Evolutionary conservation across 2,329 filamentous ascomycete species (phyloP).

Genomic region (Ophiostoma sp.): DNA sequence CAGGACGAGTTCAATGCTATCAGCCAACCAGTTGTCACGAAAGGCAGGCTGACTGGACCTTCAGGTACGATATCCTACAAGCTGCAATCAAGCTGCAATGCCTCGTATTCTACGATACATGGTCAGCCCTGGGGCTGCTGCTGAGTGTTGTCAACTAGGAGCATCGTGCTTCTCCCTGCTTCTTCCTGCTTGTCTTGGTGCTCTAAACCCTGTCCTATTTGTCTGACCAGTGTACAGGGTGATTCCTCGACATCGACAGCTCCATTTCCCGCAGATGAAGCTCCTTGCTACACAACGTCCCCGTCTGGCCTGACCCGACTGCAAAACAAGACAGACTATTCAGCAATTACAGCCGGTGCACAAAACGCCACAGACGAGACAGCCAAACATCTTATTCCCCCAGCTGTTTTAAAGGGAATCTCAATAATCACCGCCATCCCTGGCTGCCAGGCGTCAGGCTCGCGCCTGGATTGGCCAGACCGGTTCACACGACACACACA

Average conservation of each 20-base stretch:
- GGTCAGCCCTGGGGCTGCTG: not conserved
- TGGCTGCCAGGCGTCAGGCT: not conserved
- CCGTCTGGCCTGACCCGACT: not conserved
- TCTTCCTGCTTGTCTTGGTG: not conserved
- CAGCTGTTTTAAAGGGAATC: not conserved
- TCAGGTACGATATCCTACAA: not conserved
- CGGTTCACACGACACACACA: not conserved
- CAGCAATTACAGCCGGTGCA: not conserved
- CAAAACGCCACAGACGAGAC: not conserved
- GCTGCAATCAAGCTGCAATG: not conserved
- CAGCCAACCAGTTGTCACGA: not conserved
- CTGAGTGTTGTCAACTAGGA: not conserved
- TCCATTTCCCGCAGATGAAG: not conserved
- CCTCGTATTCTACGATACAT: not conserved
- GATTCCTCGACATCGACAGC: not conserved
- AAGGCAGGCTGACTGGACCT: not conserved
- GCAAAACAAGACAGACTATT: not conserved
- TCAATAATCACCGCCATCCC: not conserved
- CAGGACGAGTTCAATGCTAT: not conserved
- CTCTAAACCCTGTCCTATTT: not conserved
- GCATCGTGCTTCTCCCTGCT: not conserved
- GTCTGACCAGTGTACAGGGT: not conserved
- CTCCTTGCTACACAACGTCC: conserved; percentile 7
- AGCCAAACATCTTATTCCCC: not conserved
- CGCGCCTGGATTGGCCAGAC: not conserved